Evolutionary conservation across 148 eudicot genomes (phyloP).

Genomic region (Limonium bicolor): DNA sequence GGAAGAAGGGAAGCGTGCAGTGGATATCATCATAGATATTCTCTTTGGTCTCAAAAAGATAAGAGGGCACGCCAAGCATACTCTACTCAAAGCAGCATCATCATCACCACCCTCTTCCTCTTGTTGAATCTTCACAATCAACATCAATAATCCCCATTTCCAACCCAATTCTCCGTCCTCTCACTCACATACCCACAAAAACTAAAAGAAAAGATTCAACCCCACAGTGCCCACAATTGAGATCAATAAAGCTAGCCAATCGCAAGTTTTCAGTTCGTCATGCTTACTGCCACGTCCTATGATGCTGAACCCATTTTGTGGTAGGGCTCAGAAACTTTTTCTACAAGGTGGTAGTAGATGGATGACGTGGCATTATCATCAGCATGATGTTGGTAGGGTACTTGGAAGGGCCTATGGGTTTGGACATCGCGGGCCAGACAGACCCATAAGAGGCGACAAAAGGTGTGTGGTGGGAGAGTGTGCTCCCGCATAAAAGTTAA

Average conservation of each 20-base stretch:
- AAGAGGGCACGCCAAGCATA: conserved; percentile 8
- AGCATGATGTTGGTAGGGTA: conserved; percentile 9
- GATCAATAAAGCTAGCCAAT: neutral
- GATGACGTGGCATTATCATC: conserved; percentile 10
- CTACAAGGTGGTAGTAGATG: neutral
- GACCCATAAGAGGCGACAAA: too few relatives aligned
- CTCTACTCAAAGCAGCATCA: conserved; percentile 7
- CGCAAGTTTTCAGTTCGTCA: neutral
- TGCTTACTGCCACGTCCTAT: conserved; percentile 2
- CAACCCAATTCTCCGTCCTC: neutral
- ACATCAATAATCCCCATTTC: neutral
- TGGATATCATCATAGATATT: conserved; percentile 7
- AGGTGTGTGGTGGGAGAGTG: too few relatives aligned
- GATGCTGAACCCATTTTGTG: conserved; percentile 1
- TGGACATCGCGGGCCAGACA: too few relatives aligned
- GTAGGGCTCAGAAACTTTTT: neutral
- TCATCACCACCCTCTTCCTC: conserved; percentile 10
- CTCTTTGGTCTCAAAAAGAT: neutral
- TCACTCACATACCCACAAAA: neutral
- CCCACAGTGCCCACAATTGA: neutral
- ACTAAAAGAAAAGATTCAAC: neutral
- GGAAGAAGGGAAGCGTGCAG: conserved; percentile 12
- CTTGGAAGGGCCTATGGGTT: too few relatives aligned
- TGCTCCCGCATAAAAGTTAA: too few relatives aligned
- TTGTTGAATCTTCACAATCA: too few relatives aligned